Base-by-base conservation (phyloP, 2,329 filamentous ascomycete genomes). In the Colletotrichum karsti region DNA sequence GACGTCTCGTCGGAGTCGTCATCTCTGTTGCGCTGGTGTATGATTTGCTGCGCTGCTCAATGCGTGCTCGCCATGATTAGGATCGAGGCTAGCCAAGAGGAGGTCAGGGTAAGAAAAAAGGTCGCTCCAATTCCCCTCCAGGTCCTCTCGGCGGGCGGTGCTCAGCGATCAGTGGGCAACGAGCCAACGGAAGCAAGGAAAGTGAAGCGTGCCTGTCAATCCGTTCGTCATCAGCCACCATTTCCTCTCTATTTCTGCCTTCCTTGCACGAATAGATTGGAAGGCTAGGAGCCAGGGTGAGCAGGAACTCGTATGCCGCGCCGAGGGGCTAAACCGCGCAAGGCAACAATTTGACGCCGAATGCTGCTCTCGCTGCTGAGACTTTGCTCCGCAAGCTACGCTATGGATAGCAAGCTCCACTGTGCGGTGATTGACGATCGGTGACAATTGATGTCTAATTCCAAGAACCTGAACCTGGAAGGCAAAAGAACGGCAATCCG, bases 221-320 rank as follows among this genome's bases (percentile, higher is more conserved):
- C 46, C 39, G 18, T 37, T 56, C 33, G 41, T 66, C 63, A 66
- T 63, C 30, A 35, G 44, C 39, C 30, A 20, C 48, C 30, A 55
- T 35, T 20, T 42, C n/a, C 54, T 35, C 28, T 58, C 26, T 46
- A 46, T 46, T 24, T 30, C 22, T 46, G 59, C 50, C 39, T 20
- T 67, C 42, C 59, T 46, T 63, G 59, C 44, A 51, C 59, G 44
- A 35, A 66, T 28, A 42, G 30, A 55, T 65, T 44, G 33, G 28
- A 50, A 48, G 26, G 28, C 48, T 12, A 44, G 35, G 42, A n/a
- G 10, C 59, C 20, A 35, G 64, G 59, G 37, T 51, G 20, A 18
- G 60, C 46, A 26, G 37, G 42, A 15, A 28, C 51, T 57, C 39
- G 42, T 55, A 55, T 39, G 63, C 39, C 39, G 28, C 39, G 46